phyloP scores from a whole-genome alignment of 2,329 filamentous ascomycete genomes.

The Sporothrix pseudoabietina region DNA sequence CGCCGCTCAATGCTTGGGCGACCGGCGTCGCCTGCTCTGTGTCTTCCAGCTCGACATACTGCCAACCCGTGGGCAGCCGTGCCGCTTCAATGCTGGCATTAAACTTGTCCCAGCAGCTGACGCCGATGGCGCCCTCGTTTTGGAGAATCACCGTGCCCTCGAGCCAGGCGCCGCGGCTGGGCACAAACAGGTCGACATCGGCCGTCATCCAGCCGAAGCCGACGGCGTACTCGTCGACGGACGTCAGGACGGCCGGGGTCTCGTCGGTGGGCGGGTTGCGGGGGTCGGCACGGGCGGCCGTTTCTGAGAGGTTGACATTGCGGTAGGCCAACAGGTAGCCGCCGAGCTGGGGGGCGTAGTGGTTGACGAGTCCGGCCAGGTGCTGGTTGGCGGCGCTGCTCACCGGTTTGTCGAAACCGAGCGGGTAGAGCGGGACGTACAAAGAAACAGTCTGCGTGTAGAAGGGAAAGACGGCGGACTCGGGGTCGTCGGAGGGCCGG shows the following conservation, averaged over 20 bases:
- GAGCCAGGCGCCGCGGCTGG: conserved; percentile 70
- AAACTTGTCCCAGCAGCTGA: conserved; percentile 89
- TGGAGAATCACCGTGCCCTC: conserved; percentile 84
- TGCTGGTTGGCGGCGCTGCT: conserved; percentile 73
- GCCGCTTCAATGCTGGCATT: conserved; percentile 82
- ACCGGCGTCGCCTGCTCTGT: conserved; percentile 38
- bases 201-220: conserved; percentile 87
- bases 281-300: conserved; percentile 52
- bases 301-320: conserved; percentile 66
- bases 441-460: conserved; percentile 78
- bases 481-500: conserved; percentile 5
- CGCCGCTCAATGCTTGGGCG: too few relatives aligned
- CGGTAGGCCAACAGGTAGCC: conserved; percentile 76
- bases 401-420: conserved; percentile 68
- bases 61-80: conserved; percentile 76
- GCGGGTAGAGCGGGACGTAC: conserved; percentile 73
- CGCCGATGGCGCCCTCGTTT: conserved; percentile 83
- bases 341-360: conserved; percentile 70
- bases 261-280: conserved; percentile 52
- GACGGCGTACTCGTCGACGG: conserved; percentile 80
- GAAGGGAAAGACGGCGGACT: conserved; percentile 62
- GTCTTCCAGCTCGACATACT: conserved; percentile 64
- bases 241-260: conserved; percentile 49
- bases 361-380: conserved; percentile 72
- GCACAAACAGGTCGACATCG: conserved; percentile 81